Conservation (phyloP, 352 stramenopile genomes). For the Globisporangium abappressorium region DNA sequence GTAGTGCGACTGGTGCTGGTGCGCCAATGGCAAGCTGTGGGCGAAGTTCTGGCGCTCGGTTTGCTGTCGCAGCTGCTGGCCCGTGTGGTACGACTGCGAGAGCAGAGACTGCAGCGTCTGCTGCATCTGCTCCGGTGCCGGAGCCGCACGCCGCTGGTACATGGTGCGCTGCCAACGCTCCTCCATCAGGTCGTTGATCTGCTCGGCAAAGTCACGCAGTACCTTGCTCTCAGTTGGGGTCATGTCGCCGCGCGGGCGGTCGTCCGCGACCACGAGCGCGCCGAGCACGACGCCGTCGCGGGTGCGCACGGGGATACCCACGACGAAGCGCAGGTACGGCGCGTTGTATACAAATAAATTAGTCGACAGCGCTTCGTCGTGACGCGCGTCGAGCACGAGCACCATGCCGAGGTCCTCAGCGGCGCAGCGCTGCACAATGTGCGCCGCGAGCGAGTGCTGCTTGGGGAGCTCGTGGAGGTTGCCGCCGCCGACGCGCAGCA, state of each 20-base stretch:
- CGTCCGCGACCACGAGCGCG: slow-evolving; percentile 53
- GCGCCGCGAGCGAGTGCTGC: slow-evolving; percentile 50
- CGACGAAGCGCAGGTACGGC: slow-evolving; percentile 51
- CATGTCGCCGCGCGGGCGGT: slow-evolving; percentile 31
- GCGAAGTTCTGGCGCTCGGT: slow-evolving; percentile 9
- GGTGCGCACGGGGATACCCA: slow-evolving; percentile 47
- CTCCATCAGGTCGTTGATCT: slow-evolving; percentile 43
- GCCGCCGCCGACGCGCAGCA: slow-evolving; percentile 6
- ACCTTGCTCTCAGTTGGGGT: slow-evolving; percentile 28
- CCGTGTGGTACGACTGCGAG: slow-evolving; percentile 51
- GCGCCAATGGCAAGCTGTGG: neutral
- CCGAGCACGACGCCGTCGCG: slow-evolving; percentile 52
- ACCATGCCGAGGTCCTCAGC: slow-evolving; percentile 27
- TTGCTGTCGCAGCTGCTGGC: slow-evolving; percentile 48
- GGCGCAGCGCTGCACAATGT: slow-evolving; percentile 51
- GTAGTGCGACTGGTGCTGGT: neutral
- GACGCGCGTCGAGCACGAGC: slow-evolving; percentile 37
- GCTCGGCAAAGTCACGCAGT: slow-evolving; percentile 39
- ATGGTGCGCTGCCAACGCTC: slow-evolving; percentile 37
- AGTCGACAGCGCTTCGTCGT: slow-evolving; percentile 37
- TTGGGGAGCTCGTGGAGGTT: slow-evolving; percentile 40
- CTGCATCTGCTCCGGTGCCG: slow-evolving; percentile 31
- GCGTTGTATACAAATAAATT: slow-evolving; percentile 60
- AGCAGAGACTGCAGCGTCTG: slow-evolving; percentile 45
- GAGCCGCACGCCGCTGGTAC: slow-evolving; percentile 20